Conservation (phyloP, 164 flowering plant species). For the Vitis riparia region DNA sequence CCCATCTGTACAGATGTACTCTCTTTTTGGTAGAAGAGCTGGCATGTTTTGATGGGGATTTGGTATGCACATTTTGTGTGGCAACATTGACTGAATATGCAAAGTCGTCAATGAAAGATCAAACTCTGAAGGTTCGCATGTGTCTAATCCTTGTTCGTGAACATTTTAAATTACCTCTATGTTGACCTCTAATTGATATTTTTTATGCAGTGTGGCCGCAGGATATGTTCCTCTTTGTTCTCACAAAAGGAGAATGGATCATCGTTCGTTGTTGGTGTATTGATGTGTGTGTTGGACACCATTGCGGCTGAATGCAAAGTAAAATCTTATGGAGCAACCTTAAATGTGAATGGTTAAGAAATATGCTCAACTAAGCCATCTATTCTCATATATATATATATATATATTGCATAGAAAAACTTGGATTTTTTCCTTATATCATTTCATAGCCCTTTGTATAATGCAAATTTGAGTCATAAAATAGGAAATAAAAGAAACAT, state of each 20-base stretch:
- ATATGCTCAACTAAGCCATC: not conserved
- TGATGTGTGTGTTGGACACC: constrained; percentile 36
- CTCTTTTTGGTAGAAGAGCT: constrained; percentile 41
- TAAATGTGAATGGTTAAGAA: not conserved
- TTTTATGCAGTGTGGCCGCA: constrained; percentile 50
- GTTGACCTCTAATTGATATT: not conserved
- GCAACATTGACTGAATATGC: constrained; percentile 48
- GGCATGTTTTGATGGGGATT: constrained; percentile 32
- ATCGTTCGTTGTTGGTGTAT: constrained; percentile 32
- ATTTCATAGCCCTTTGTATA: not conserved
- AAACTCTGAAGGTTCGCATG: constrained; percentile 49
- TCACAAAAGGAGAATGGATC: constrained; percentile 28
- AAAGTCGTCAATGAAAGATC: constrained; percentile 49
- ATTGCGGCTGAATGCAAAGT: constrained; percentile 56
- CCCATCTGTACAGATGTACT: constrained; percentile 45
- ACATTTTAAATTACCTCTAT: not conserved
- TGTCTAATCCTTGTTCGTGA: not conserved
- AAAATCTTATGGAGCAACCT: constrained; percentile 1
- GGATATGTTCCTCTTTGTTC: constrained; percentile 51
- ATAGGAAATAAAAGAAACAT: not conserved
- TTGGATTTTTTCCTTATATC: not conserved
- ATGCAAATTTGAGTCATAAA: not conserved
- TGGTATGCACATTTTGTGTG: constrained; percentile 39
- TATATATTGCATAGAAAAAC: no score
- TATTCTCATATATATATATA: not conserved